Conservation (phyloP, 2,329 filamentous ascomycete species). For the Alternaria panax region DNA sequence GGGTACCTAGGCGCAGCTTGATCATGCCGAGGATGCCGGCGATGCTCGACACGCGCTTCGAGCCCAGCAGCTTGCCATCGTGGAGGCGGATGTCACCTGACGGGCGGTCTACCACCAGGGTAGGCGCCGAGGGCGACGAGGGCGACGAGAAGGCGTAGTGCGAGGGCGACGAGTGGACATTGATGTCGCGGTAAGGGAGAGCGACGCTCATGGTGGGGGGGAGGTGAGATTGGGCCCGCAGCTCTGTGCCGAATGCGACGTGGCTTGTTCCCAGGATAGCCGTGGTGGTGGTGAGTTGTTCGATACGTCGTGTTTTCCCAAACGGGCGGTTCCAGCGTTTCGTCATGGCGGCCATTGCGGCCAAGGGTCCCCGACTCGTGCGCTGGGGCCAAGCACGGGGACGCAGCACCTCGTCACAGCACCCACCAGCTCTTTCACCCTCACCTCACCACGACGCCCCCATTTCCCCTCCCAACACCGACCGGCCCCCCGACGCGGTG, state of each 20-base stretch:
- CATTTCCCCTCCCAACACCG: constrained; percentile 5
- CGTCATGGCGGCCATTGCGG: constrained; percentile 27
- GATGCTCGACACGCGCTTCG: constrained; percentile 90
- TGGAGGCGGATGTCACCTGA: constrained; percentile 88
- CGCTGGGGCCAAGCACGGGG: constrained; percentile 14
- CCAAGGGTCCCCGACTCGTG: constrained; percentile 17
- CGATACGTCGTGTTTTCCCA: constrained; percentile 7
- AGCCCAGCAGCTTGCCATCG: constrained; percentile 76
- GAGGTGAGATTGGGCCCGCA: background rate
- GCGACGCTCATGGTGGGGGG: constrained; percentile 56
- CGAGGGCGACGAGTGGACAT: constrained; percentile 88
- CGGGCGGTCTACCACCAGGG: constrained; percentile 87
- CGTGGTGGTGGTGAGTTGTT: constrained; percentile 3
- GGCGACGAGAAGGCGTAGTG: constrained; percentile 97
- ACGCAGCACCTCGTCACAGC: constrained; percentile 25
- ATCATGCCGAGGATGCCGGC: constrained; percentile 94
- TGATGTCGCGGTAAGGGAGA: constrained; percentile 92
- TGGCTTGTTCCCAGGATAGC: too few species aligned
- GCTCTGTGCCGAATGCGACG: background rate
- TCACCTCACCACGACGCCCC: constrained; percentile 11
- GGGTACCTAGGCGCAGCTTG: constrained; percentile 84
- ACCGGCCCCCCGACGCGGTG: too few species aligned
- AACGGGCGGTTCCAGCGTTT: constrained; percentile 13
- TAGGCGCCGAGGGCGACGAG: constrained; percentile 86
- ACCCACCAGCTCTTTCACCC: constrained; percentile 19